Base-by-base conservation (phyloP, 1,139 yeast species). In the Fermentozyma sake region DNA sequence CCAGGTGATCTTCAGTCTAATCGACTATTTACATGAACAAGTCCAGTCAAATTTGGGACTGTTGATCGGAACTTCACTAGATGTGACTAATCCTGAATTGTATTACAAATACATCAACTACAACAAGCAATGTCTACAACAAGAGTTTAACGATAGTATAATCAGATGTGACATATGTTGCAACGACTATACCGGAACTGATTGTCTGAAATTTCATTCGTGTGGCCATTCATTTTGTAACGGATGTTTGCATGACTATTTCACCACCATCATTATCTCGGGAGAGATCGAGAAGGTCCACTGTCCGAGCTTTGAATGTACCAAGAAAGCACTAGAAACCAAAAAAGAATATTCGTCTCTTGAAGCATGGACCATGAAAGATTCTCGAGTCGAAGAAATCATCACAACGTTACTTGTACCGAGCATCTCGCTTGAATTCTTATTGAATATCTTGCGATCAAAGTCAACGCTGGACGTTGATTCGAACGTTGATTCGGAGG, bases 151-250 rank as follows among this genome's bases (percentile, higher is more conserved):
- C 5, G 31, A 38, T 8, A 46, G 50, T 17, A 62, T 79, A 2
- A 76, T 66, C 40, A 43, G 55, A 2, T 80, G 87, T 46, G 74
- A 70, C 12, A 77, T 79, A 2, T 79, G 87, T 41, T 78, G 76
- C 41, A 65, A 60, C 19, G 64, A 58, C 22, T 55, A 55, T 30
- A 71, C 69, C 36, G 87, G 89, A 2, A 27, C 30, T 1, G 36
- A 46, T 3, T 68, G 76, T 44, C 58, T 66, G 6, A 38, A 50
- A 32, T 56, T 79, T 26, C 61, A 60, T 0, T 46, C 49, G 1
- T 76, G 83, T 40, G 52, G 52, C 3, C 86, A 79, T 43, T 57
- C 60, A 1, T 72, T 76, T 35, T 79, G 87, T 42, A 59, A 58
- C 21, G 32, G 35, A 1, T 79, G 87, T 40, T 50, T 77, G 3